Evolutionary conservation across 1,139 yeast species (phyloP).

Genomic region (Blastobotrys buckinghamii): DNA sequence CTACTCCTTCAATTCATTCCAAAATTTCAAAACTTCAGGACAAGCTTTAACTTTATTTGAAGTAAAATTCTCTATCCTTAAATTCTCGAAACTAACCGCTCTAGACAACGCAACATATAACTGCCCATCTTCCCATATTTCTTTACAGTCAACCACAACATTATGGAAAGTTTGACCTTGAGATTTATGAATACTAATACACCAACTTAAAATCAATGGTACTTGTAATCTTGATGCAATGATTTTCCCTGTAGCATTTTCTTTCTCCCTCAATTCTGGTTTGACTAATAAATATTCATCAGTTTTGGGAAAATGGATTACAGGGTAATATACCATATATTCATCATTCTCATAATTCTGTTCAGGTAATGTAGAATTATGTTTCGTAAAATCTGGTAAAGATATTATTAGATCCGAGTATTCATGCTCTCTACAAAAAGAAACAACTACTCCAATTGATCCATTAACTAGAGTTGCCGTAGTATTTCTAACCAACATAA

Average conservation of each 20-base stretch:
- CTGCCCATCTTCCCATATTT: conserved; percentile 72
- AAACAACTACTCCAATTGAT: conserved; percentile 38
- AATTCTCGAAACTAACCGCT: conserved; percentile 66
- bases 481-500: conserved; percentile 47
- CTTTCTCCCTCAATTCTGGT: background rate
- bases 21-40: conserved; percentile 62
- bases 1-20: conserved; percentile 29
- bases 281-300: background rate
- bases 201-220: conserved; percentile 81
- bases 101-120: conserved; percentile 88
- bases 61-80: conserved; percentile 47
- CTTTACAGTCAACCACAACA: conserved; percentile 70
- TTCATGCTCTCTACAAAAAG: conserved; percentile 42
- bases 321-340: background rate
- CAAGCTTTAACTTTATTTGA: conserved; percentile 56
- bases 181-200: conserved; percentile 82
- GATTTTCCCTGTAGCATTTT: background rate
- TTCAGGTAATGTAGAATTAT: background rate
- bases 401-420: conserved; percentile 39
- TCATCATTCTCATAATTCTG: background rate
- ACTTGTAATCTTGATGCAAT: conserved; percentile 40
- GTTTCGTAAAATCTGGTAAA: background rate
- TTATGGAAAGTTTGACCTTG: conserved; percentile 86
- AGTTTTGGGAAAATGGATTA: background rate
- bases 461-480: conserved; percentile 49